Base-by-base conservation (phyloP, 1,139 yeast species). In the Suhomyces coccinellae region DNA sequence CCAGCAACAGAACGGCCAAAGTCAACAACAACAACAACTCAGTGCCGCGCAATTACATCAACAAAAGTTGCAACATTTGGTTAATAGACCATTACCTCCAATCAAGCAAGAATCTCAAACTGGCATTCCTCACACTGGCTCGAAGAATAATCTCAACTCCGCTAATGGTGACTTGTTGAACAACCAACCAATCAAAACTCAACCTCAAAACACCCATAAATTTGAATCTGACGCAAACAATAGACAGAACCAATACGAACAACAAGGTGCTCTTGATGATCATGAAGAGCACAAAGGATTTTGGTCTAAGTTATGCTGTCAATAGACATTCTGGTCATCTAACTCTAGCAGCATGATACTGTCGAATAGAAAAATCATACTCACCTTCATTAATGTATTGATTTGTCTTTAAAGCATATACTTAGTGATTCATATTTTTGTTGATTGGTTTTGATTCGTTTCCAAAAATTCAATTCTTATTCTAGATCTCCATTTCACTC, bases 21-120 rank as follows among this genome's bases (percentile, higher is more conserved):
- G 56, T 28, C 62, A 58, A 42, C 61, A 55, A 40, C 69, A 64
- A 40, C 69, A 62, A 44, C 73, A 68, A 50, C 58, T 68, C 49
- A 54, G 67, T 15, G 74, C 74, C 3, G 73, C 73, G 36, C 78
- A 73, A 60, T 71, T 73, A 47, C 77, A 73, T 56, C 79, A 73
- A 61, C 79, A 73, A 54, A 73, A 74, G 59, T 71, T 74, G 61
- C 79, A 74, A 57, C 77, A 73, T 53, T 71, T 74, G 64, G 78
- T 74, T 48, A 74, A 74, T 60, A 63, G 79, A 54, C 79, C 79
- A 13, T 70, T 74, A 56, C 79, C 79, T 37, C 79, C 79, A 11
- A 74, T 74, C 50, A 73, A 73, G 54, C 79, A 73, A 58, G 79
- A 73, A 50, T 55, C 67, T 14, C 67, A 62, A 43, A 48, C 55